Conservation (phyloP, 2,329 filamentous ascomycete species). For the Fusarium tanahbumbuense region DNA sequence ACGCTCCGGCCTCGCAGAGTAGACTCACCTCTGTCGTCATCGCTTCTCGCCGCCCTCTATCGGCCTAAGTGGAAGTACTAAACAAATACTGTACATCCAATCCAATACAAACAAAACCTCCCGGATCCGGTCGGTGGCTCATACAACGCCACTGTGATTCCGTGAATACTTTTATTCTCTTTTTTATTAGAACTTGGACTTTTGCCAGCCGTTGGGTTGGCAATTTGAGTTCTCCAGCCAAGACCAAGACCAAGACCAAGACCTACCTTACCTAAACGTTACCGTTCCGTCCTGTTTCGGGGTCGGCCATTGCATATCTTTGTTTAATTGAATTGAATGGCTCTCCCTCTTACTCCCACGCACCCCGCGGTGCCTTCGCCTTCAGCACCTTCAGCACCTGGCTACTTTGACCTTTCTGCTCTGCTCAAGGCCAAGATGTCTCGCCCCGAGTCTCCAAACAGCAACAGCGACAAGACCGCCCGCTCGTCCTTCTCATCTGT, state of each 20-base stretch:
- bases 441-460: conserved; percentile 52
- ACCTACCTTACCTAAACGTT: conserved; percentile 17
- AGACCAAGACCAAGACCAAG: neutral
- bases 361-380: conserved; percentile 49
- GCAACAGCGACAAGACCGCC: conserved; percentile 52
- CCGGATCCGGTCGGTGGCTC: conserved; percentile 42
- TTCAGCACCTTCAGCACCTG: conserved; percentile 2
- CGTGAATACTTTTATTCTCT: conserved; percentile 17
- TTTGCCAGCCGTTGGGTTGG: conserved; percentile 42
- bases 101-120: conserved; percentile 15
- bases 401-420: conserved; percentile 51
- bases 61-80: conserved; percentile 11
- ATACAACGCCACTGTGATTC: conserved; percentile 35
- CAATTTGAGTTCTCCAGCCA: conserved; percentile 6
- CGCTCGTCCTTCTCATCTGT: conserved; percentile 72
- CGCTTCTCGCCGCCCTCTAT: conserved; percentile 26
- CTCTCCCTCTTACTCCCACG: conserved; percentile 48
- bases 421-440: conserved; percentile 54
- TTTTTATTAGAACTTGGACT: conserved; percentile 11
- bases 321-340: conserved; percentile 46
- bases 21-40: conserved; percentile 35
- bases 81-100: neutral
- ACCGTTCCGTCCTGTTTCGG: conserved; percentile 26
- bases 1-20: conserved; percentile 18
- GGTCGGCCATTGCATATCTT: conserved; percentile 38